Evolutionary conservation across 352 stramenopile genomes (phyloP), one percentile per base, ranked within the genome.

Genomic region (Phytophthora colocasiae): DNA sequence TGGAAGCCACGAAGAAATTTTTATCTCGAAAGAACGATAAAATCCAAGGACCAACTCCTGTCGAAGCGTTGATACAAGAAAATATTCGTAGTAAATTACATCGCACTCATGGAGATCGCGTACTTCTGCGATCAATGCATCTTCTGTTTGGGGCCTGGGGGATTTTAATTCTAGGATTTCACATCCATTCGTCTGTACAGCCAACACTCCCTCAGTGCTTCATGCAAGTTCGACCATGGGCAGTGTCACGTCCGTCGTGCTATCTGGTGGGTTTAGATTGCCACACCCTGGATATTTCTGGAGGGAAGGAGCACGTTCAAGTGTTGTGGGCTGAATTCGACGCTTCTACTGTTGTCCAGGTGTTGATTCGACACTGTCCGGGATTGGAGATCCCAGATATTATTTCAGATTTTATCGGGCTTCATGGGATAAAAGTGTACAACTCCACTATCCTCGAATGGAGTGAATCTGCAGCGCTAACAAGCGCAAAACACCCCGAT

Each of bases 401-500:
- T 5, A 39, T 83, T 8, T 52, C 41, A 3, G 32, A 52, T 0
- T 80, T 80, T 27, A 44, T 10, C 3, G 65, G 66, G 11, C 29
- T 80, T 7, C 59, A 58, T 11, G 71, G 68, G 0, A 24, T 83
- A 43, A 78, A 83, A 51, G 50, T 77, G 1, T 80, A 79, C 56
- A 83, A 83, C 48, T 64, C 63, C 15, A 78, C 75, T 0, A 50
- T 83, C 17, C n/a, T 41, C 1, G 43, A 59, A 2, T 83, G 75
- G 75, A n/a, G 29, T 0, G 43, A 36, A 1, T 63, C 76, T 14
- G 68, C 75, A 1, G 75, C 65, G 15, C 22, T 81, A n/a, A 68
- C 46, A 0, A 45, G 58, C 11, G 8, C 15, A 9, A 40, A 63
- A 38, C 68, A 80, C 19, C 46, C 65, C 12, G 29, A 24, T 8